Percentiles rank a stretch among this genome's conserved stretches.
Evolutionary conservation across 768 basidiomycete genomes (phyloP).

Genomic region (Pulveroboletus ravenelii): DNA sequence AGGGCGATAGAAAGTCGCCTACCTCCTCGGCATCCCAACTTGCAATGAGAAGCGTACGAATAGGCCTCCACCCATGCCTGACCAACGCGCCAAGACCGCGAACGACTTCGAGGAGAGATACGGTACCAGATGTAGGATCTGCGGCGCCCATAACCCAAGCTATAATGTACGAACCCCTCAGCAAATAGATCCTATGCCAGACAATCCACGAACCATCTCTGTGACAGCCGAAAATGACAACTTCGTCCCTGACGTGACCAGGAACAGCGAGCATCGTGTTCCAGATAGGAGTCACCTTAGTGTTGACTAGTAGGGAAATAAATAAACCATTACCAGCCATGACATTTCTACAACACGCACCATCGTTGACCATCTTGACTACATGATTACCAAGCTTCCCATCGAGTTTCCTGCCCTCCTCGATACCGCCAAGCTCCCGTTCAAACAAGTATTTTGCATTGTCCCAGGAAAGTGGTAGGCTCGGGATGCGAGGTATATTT

Average conservation of each 20-base stretch:
- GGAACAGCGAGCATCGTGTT: slow-evolving; percentile 83
- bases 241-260: slow-evolving; percentile 76
- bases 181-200: not conserved
- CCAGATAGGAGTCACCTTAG: slow-evolving; percentile 84
- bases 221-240: slow-evolving; percentile 82
- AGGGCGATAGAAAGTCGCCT: slow-evolving; percentile 1
- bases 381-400: slow-evolving; percentile 45
- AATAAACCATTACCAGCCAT: not conserved
- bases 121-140: slow-evolving; percentile 55
- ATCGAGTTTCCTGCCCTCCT: slow-evolving; percentile 38
- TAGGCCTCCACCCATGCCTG: slow-evolving; percentile 56
- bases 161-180: slow-evolving; percentile 7
- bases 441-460: slow-evolving; percentile 71
- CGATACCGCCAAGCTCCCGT: slow-evolving; percentile 43
- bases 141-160: slow-evolving; percentile 45
- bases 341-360: slow-evolving; percentile 25
- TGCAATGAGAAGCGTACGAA: slow-evolving; percentile 66
- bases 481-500: slow-evolving; percentile 72
- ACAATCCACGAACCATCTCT: slow-evolving; percentile 60
- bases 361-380: slow-evolving; percentile 51
- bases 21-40: slow-evolving; percentile 79
- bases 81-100: slow-evolving; percentile 48
- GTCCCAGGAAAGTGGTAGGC: slow-evolving; percentile 81
- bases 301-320: slow-evolving; percentile 49
- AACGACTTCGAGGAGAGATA: slow-evolving; percentile 50